Percentiles rank a stretch among this genome's conserved stretches.
Evolutionary conservation across 208 protist species (phyloP).

Genomic region (Leishmania major): DNA sequence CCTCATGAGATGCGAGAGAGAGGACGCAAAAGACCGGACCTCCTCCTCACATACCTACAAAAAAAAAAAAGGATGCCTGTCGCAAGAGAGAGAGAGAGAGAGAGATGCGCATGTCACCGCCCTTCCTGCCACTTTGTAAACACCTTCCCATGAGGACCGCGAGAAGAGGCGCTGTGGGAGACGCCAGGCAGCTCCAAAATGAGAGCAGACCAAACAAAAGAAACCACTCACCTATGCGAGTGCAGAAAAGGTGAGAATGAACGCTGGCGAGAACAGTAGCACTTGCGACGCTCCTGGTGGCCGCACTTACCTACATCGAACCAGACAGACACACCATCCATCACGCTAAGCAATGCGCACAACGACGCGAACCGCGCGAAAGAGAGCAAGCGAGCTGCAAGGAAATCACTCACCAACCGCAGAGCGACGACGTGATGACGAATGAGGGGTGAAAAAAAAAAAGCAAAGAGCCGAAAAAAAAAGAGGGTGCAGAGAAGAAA

Average conservation of each 20-base stretch:
- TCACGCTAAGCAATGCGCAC: background rate
- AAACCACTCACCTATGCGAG: background rate
- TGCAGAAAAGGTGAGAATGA: background rate
- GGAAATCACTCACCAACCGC: background rate
- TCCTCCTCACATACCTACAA: background rate
- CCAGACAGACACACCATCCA: background rate
- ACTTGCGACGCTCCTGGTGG: background rate
- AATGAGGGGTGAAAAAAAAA: background rate
- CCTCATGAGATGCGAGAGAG: background rate
- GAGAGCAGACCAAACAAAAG: background rate
- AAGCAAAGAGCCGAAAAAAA: background rate
- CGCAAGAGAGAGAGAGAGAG: background rate
- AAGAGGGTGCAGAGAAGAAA: background rate
- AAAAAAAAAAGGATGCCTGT: background rate
- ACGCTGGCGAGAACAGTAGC: background rate
- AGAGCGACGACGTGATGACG: background rate
- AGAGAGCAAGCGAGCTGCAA: background rate
- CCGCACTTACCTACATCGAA: background rate
- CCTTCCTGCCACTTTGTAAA: too few species aligned
- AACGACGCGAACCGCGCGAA: background rate
- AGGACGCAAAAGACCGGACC: background rate
- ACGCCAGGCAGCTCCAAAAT: background rate
- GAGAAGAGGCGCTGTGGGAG: background rate
- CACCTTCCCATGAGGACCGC: background rate
- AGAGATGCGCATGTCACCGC: background rate